Base-by-base conservation (phyloP, 306 rosid species). In the Trifolium subterraneum region DNA sequence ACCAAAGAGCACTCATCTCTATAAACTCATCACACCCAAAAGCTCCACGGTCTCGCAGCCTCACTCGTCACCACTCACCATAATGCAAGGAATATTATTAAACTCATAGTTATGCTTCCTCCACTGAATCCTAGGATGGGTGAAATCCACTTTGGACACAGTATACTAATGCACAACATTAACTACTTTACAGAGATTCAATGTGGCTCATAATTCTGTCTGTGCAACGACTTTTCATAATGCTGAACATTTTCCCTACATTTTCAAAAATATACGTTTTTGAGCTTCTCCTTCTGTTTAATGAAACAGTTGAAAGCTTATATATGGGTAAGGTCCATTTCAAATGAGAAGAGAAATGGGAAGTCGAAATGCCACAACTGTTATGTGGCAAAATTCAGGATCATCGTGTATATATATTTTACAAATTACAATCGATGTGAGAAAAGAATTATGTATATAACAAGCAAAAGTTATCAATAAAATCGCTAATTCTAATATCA, bases 391-490 rank as follows among this genome's bases (percentile, higher is more conserved):
- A 76, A 72, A 72, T 72, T 77, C 74, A 61, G 45, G 77, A 80
- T 62, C 64, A 67, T 29, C 3, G 42, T 70, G 44, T 50, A 6
- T 51, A 42, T 48, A 12, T 51, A 60, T 75, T 22, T 60, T 75
- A 74, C 83, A 85, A 62, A 52, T 65, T 22, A 59, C 48, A 61
- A 56, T 51, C 44, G 39, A 22, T 65, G 66, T 45, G 64, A 65
- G 33, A 22, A 83, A 75, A 86, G 78, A 82, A 82, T 54, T 79
- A 76, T 63, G 60, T 60, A 76, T 63, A 76, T 63, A 76, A 18
- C 68, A 60, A 56, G 62, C 47, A 69, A 84, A 75, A 69, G 58
- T 68, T 44, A 68, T 1, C 36, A 68, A 80, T 74, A 51, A 61
- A 64, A 80, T 50, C 2, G 10, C 77, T 80, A 75, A 41, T 75